These are phyloP conservation scores for Coemansia asiatica DNA, from an alignment of 192 early-diverging fungal species.

Conservation along the genomic window DNA sequence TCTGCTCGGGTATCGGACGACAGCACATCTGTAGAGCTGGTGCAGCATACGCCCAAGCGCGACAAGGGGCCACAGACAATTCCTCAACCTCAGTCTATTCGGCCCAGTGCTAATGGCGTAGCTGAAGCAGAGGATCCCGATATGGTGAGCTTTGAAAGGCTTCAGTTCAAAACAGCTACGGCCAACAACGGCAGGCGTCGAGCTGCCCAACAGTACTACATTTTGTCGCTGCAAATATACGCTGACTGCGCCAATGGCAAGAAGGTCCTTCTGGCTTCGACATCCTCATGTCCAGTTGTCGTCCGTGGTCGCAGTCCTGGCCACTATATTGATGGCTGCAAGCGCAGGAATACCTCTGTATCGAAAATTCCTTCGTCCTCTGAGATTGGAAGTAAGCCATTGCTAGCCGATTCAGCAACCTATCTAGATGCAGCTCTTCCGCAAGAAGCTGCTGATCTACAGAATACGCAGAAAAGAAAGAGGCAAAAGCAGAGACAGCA, in stretches of 20 bases:
- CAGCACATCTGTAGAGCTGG: constrained; percentile 76
- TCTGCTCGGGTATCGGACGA: constrained; percentile 70
- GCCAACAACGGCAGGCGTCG: constrained; percentile 93
- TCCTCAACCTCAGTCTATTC: constrained; percentile 60
- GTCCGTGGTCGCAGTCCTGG: constrained; percentile 93
- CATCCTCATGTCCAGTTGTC: constrained; percentile 78
- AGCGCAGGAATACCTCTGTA: constrained; percentile 1
- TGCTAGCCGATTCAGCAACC: not conserved
- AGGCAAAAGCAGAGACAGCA: not conserved
- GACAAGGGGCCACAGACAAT: constrained; percentile 89
- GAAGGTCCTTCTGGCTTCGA: constrained; percentile 62
- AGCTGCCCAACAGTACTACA: constrained; percentile 94
- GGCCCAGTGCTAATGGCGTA: constrained; percentile 51
- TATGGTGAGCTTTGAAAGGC: constrained; percentile 81
- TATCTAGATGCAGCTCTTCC: not conserved
- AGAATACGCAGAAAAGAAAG: not conserved
- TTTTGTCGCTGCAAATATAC: constrained; percentile 76
- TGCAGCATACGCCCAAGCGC: constrained; percentile 88
- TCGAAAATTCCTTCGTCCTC: not conserved
- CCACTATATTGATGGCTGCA: constrained; percentile 73
- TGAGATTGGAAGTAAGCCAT: not conserved
- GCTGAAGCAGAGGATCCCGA: constrained; percentile 34
- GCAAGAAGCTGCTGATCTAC: not conserved
- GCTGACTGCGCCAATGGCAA: constrained; percentile 66
- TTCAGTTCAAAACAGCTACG: constrained; percentile 97